Conservation (phyloP, 495 filamentous ascomycete species). For the Neurospora hispaniola region DNA sequence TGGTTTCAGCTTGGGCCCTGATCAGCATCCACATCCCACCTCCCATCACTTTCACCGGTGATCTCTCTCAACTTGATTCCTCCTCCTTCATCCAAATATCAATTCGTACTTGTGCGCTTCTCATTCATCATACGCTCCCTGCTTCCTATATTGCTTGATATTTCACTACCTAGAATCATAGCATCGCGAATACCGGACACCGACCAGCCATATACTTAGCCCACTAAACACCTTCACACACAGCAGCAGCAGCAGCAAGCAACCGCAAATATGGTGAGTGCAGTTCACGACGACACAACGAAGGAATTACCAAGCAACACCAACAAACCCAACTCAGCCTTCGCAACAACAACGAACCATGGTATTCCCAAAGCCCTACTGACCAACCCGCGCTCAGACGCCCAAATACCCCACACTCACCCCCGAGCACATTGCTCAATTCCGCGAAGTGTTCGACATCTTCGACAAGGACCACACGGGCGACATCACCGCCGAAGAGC, state of each 20-base stretch:
- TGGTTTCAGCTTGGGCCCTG: neutral
- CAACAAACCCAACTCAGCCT: neutral
- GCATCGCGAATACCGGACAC: neutral
- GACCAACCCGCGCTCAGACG: neutral
- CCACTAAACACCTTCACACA: neutral
- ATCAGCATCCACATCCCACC: neutral
- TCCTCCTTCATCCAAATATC: neutral
- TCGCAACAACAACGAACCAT: neutral
- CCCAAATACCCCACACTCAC: neutral
- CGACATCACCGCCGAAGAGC: constrained; percentile 33
- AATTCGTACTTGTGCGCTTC: neutral
- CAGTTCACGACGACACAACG: neutral
- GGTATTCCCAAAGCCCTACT: neutral
- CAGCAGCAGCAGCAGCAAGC: no score
- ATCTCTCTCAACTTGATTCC: neutral
- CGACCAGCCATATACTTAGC: neutral
- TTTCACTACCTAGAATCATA: neutral
- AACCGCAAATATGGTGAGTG: neutral
- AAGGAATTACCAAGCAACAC: neutral
- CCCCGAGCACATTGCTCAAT: constrained; percentile 65
- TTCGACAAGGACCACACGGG: constrained; percentile 91
- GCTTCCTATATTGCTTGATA: neutral
- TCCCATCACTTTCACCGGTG: neutral
- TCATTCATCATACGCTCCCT: neutral
- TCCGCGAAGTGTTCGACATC: constrained; percentile 86